Conservation (phyloP, 1,139 yeast species). For the Candida freyschussii region DNA sequence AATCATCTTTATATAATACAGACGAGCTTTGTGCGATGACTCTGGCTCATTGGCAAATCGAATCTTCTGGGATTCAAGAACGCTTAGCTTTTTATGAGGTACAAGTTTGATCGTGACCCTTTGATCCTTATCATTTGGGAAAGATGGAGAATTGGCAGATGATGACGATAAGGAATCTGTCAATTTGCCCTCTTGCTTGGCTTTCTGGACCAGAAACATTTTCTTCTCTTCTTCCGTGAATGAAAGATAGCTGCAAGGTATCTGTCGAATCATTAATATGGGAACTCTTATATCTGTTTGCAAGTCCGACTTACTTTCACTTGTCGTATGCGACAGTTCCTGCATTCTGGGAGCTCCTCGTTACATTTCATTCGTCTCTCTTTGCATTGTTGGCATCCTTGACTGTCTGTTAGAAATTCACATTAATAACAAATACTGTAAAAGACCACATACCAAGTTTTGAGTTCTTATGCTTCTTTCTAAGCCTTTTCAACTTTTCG, state of each 20-base stretch:
- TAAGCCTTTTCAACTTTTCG: conserved; percentile 14
- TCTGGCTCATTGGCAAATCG: conserved; percentile 12
- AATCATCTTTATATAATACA: conserved; percentile 12
- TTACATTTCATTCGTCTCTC: conserved; percentile 26
- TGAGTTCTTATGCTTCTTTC: conserved; percentile 25
- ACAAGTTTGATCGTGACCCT: conserved; percentile 5
- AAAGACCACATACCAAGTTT: conserved; percentile 19
- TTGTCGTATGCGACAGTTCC: conserved; percentile 23
- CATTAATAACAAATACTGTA: neutral
- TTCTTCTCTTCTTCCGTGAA: conserved; percentile 19
- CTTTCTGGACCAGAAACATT: conserved; percentile 13
- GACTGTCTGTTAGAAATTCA: conserved; percentile 4
- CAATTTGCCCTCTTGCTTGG: conserved; percentile 5
- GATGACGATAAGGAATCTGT: neutral
- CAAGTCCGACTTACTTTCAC: conserved; percentile 21
- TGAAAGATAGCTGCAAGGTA: conserved; percentile 22
- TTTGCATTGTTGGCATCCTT: conserved; percentile 25
- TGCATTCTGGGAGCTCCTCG: conserved; percentile 24
- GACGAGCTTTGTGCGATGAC: conserved; percentile 5
- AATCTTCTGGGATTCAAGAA: conserved; percentile 13
- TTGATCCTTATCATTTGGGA: neutral
- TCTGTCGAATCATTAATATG: conserved; percentile 6
- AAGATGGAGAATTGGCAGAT: conserved; percentile 3
- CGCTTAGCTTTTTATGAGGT: conserved; percentile 9
- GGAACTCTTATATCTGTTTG: too few relatives aligned